A percentile compares a stretch with the other conserved stretches of the same genome.
These are phyloP conservation scores for Hypomontagnella submonticulosa DNA, from an alignment of 495 filamentous ascomycete species.

Conservation along the genomic window DNA sequence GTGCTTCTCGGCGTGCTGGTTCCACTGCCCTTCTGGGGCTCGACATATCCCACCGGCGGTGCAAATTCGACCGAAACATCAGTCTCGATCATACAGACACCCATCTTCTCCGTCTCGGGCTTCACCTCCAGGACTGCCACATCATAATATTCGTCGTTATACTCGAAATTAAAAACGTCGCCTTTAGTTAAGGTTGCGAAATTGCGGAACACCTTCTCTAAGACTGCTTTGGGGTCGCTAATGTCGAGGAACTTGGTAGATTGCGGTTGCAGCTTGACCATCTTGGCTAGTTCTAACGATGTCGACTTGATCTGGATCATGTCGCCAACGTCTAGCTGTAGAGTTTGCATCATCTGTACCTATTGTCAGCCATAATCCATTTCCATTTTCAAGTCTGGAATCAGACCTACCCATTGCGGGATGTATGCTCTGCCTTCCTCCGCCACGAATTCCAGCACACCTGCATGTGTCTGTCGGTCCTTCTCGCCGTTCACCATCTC, in stretches of 20 bases:
- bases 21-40: constrained; percentile 72
- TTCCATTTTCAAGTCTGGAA: not conserved
- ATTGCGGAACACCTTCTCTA: constrained; percentile 94
- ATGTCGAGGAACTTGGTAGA: constrained; percentile 92
- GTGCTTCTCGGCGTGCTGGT: constrained; percentile 70
- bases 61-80: constrained; percentile 97
- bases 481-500: constrained; percentile 89
- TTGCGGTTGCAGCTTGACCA: constrained; percentile 97
- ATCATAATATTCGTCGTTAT: constrained; percentile 92
- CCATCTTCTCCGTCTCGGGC: constrained; percentile 77
- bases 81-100: constrained; percentile 93
- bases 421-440: constrained; percentile 97
- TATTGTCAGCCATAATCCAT: constrained; percentile 32
- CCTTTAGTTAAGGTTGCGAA: constrained; percentile 92
- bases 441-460: constrained; percentile 96
- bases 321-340: constrained; percentile 88
- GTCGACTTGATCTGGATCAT: constrained; percentile 94
- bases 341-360: constrained; percentile 88
- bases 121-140: constrained; percentile 94
- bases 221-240: constrained; percentile 95
- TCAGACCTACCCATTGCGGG: constrained; percentile 83
- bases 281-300: constrained; percentile 84
- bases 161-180: constrained; percentile 93
- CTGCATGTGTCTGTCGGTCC: constrained; percentile 84
- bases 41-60: constrained; percentile 90